Percentiles rank a stretch among this genome's conserved stretches.
phyloP scores from a whole-genome alignment of 2,329 filamentous ascomycete genomes.

The Trichoderma sp. region DNA sequence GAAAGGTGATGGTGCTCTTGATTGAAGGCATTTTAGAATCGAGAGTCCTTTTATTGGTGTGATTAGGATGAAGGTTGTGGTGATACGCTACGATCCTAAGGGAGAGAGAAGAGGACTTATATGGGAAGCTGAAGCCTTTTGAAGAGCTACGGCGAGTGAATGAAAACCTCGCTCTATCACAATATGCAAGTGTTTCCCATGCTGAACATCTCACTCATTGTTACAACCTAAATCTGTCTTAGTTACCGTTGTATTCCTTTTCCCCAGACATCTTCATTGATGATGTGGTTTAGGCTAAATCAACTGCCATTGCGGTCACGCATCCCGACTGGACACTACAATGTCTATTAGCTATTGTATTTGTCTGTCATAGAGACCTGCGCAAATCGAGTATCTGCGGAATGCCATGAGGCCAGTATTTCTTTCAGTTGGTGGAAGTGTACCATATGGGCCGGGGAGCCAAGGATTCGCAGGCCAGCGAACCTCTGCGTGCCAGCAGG shows the following conservation, averaged over 20 bases:
- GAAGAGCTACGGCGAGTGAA: neutral
- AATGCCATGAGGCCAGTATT: neutral
- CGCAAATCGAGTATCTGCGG: neutral
- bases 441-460: slow-evolving; percentile 12
- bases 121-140: neutral
- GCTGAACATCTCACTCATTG: neutral
- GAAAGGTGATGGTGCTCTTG: neutral
- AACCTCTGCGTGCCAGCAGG: neutral
- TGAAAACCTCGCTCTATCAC: neutral
- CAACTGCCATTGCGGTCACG: neutral
- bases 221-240: neutral
- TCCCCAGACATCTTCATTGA: neutral
- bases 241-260: slow-evolving; percentile 22
- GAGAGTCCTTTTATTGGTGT: neutral
- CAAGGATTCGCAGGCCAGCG: neutral
- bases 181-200: neutral
- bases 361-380: neutral
- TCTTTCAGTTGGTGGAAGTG: too few species aligned
- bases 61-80: neutral
- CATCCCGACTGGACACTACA: neutral
- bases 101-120: neutral
- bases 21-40: slow-evolving; percentile 13
- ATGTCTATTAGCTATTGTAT: neutral
- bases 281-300: slow-evolving; percentile 17
- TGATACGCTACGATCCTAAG: neutral